Conservation (phyloP, 805 yeast genomes). For the Tetrapisispora iriomotensis region DNA sequence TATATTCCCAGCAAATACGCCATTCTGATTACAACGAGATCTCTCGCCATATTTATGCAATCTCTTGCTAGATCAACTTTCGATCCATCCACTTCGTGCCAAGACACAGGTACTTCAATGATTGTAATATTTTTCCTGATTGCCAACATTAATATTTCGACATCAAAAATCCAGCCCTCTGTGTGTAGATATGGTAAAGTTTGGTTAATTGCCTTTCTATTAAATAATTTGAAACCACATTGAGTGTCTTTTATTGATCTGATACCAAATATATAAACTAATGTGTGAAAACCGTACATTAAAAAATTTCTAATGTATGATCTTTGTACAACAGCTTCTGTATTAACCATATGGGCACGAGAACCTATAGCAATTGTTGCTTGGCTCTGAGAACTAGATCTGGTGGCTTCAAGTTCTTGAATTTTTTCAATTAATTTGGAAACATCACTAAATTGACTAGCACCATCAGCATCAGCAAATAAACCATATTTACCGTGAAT, state of each 20-base stretch:
- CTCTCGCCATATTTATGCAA: constrained; percentile 87
- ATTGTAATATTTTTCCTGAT: constrained; percentile 57
- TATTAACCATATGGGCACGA: constrained; percentile 91
- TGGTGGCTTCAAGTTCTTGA: constrained; percentile 9
- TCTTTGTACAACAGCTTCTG: constrained; percentile 94
- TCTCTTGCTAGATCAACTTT: constrained; percentile 89
- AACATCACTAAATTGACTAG: constrained; percentile 70
- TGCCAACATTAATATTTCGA: constrained; percentile 78
- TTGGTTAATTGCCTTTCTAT: constrained; percentile 48
- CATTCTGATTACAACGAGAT: constrained; percentile 78
- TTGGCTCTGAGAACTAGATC: constrained; percentile 10
- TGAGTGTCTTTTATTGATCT: constrained; percentile 85
- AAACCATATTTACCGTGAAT: constrained; percentile 63
- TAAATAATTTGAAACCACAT: constrained; percentile 93
- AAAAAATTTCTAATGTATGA: constrained; percentile 78
- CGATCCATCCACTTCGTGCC: constrained; percentile 97
- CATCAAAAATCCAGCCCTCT: constrained; percentile 98
- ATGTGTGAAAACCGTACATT: constrained; percentile 84
- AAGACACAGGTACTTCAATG: constrained; percentile 74
- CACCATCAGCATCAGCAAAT: constrained; percentile 98
- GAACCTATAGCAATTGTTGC: constrained; percentile 81
- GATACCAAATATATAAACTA: constrained; percentile 84
- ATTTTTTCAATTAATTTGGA: constrained; percentile 37
- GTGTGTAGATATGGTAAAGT: constrained; percentile 91
- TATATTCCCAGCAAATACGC: constrained; percentile 84